These are phyloP conservation scores for Groenewaldozyma salmanticensis DNA, from an alignment of 805 yeast species.

Conservation along the genomic window DNA sequence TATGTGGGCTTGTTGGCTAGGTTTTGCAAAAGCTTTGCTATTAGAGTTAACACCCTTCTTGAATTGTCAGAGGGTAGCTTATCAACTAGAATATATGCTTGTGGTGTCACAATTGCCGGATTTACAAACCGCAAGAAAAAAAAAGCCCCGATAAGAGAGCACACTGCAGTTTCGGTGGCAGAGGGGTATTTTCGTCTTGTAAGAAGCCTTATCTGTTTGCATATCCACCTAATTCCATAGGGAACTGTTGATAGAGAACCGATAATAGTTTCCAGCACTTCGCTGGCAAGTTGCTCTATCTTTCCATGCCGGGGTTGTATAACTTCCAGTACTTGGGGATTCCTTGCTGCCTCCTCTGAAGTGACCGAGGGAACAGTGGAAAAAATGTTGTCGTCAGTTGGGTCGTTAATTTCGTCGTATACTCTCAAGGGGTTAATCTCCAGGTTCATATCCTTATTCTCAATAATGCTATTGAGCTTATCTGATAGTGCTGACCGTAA, in stretches of 20 bases:
- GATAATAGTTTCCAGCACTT: conserved; percentile 43
- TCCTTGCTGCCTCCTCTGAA: conserved; percentile 23
- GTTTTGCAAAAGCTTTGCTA: conserved; percentile 78
- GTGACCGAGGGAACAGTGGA: conserved; percentile 1
- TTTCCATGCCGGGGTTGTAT: conserved; percentile 21
- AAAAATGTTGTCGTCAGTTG: conserved; percentile 8
- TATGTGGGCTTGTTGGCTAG: conserved; percentile 75
- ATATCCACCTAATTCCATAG: conserved; percentile 57
- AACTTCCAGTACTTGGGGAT: conserved; percentile 23
- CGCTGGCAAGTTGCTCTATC: conserved; percentile 19
- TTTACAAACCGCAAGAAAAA: conserved; percentile 71
- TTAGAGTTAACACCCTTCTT: conserved; percentile 60
- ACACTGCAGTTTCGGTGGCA: conserved; percentile 31
- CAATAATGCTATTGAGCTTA: conserved; percentile 21
- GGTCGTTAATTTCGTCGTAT: conserved; percentile 22
- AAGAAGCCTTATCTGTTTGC: conserved; percentile 52
- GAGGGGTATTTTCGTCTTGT: conserved; percentile 53
- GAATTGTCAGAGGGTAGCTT: conserved; percentile 30
- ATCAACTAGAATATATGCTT: conserved; percentile 37
- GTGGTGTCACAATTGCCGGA: conserved; percentile 89
- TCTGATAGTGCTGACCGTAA: conserved; percentile 24
- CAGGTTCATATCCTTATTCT: conserved; percentile 19
- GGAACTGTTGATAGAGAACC: conserved; percentile 54
- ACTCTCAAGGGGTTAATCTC: conserved; percentile 29
- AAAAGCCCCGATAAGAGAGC: conserved; percentile 64